phyloP scores from a whole-genome alignment of 306 rosid species.

The Lagenaria siceraria region DNA sequence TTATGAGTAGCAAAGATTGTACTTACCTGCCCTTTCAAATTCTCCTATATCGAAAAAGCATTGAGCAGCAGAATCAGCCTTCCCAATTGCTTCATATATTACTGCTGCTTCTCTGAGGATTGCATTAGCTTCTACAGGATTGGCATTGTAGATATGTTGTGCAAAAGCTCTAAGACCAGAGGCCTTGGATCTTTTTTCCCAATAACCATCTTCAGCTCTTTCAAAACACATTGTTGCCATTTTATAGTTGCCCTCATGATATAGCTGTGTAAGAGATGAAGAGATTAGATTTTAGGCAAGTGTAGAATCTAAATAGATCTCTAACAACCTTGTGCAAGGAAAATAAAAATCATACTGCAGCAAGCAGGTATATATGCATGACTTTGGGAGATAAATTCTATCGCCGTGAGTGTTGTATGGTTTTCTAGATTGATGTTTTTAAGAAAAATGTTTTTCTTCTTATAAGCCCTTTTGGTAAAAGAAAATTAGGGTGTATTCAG shows the following conservation, averaged over 20 bases:
- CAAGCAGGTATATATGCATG: background rate
- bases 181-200: constrained; percentile 69
- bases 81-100: constrained; percentile 51
- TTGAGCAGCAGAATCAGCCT: constrained; percentile 46
- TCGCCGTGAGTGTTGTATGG: background rate
- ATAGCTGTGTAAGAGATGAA: constrained; percentile 30
- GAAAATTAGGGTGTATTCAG: background rate
- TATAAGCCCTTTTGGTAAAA: background rate
- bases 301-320: background rate
- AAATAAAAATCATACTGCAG: background rate
- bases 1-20: background rate
- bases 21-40: constrained; percentile 53
- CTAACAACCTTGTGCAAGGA: background rate
- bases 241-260: constrained; percentile 44
- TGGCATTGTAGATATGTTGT: constrained; percentile 23
- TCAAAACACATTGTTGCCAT: constrained; percentile 75
- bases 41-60: constrained; percentile 62
- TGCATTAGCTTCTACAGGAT: constrained; percentile 37
- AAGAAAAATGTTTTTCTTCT: too few species aligned
- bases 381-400: background rate
- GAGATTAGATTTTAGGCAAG: background rate
- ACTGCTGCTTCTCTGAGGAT: constrained; percentile 63
- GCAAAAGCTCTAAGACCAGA: constrained; percentile 51
- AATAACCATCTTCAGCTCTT: constrained; percentile 52
- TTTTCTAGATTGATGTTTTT: too few species aligned